These are phyloP conservation scores for Wallacemonas sp. DNA, from an alignment of 208 protist species.

Conservation along the genomic window DNA sequence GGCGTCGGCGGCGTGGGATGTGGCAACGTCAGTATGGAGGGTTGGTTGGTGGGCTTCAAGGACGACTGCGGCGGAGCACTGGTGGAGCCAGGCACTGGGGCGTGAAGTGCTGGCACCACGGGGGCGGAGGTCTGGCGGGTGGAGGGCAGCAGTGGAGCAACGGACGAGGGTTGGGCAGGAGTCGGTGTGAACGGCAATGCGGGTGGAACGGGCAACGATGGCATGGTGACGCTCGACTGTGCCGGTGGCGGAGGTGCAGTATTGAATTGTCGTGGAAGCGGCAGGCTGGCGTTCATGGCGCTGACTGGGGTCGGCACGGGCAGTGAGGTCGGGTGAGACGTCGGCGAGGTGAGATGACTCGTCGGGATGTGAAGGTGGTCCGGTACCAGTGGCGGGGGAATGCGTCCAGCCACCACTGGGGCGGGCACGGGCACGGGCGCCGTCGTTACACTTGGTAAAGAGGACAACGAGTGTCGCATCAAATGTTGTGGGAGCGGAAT, in stretches of 20 bases:
- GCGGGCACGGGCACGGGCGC: conserved; percentile 5
- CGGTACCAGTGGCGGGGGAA: neutral
- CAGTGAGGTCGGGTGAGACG: neutral
- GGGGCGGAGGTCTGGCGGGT: neutral
- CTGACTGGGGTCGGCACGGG: conserved; percentile 22
- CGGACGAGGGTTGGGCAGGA: neutral
- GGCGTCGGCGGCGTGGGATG: neutral
- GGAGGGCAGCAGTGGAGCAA: neutral
- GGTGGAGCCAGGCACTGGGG: no score
- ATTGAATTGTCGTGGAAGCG: conserved; percentile 8
- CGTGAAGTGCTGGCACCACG: no score
- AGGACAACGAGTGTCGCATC: neutral
- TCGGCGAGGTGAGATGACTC: neutral
- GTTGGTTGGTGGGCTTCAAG: neutral
- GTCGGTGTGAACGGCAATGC: neutral
- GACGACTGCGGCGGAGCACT: neutral
- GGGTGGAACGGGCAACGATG: neutral
- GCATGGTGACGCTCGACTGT: no score
- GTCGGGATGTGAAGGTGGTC: neutral
- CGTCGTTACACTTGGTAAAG: neutral
- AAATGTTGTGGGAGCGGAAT: neutral
- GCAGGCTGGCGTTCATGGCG: neutral
- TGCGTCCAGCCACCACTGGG: neutral
- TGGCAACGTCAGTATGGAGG: conserved; percentile 1
- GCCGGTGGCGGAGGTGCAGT: no score